Base-by-base conservation (phyloP, 2,329 filamentous ascomycete species). In the Blumeriella jaapii region DNA sequence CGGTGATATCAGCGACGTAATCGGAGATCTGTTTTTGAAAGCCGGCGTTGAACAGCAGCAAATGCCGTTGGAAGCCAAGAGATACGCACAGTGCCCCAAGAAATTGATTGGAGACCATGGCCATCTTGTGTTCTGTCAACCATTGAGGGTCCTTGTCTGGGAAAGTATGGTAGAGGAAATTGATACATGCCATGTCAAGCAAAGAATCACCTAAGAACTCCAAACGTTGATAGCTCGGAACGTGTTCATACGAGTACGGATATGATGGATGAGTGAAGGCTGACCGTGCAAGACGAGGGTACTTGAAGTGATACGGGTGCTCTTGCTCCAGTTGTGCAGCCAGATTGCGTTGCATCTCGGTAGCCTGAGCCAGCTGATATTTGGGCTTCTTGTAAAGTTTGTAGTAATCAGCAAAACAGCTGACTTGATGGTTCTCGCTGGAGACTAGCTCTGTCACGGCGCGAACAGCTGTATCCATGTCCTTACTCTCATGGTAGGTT, bases 91-190 rank as follows among this genome's bases (percentile, higher is more conserved):
- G 64, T 12, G 78, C 83, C 1, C 82, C 85, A 1, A 95, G 68
- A 53, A 96, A 98, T 41, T 87, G 86, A 61, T 98, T 98, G 34
- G 84, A 91, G 0, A 91, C 87, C 83, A 98, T 95, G n/a, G 87
- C 85, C 78, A 93, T 95, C 61, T 96, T 96, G 67, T 96, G 89
- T 59, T 96, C 91, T 0, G 91, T 96, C 40, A 98, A 67, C 89
- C 89, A 96, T 55, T 96, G 87, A 0, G 91, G 89, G 51, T 94
- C 86, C 39, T 80, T 82, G 33, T 73, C 64, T 0, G 86, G 85
- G 48, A 82, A 85, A 3, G 65, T 68, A 47, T 76, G 69, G 60
- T 85, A 96, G 3, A 98, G 67, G 49, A 83, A 76, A 48, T 87
- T 81, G 36, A 96, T 78, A 50, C 80, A 84, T 8, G 69, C 80